Evolutionary conservation across 768 basidiomycete species (phyloP).

Genomic region (Mycena crocata): DNA sequence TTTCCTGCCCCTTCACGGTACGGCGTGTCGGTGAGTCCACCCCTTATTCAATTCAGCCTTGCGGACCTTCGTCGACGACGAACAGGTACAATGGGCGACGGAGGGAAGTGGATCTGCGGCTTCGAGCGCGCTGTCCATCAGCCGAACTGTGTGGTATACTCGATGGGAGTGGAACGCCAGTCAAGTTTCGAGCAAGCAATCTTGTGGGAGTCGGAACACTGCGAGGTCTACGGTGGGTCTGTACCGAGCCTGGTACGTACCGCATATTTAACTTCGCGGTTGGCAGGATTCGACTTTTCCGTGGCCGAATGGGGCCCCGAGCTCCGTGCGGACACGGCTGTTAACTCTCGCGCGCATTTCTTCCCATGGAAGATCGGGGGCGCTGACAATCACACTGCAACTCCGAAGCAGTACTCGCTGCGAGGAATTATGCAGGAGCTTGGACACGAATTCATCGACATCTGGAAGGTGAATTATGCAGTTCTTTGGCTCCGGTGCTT

Average conservation of each 20-base stretch:
- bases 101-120: conserved; percentile 65
- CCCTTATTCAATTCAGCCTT: neutral
- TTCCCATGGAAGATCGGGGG: conserved; percentile 53
- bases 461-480: conserved; percentile 12
- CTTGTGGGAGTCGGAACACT: conserved; percentile 43
- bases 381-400: conserved; percentile 48
- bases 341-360: conserved; percentile 54
- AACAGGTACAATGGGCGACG: conserved; percentile 58
- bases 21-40: conserved; percentile 35
- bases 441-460: conserved; percentile 38
- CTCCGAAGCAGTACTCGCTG: conserved; percentile 58
- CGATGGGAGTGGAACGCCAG: conserved; percentile 56
- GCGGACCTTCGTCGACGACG: neutral
- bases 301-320: conserved; percentile 38
- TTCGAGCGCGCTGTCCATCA: conserved; percentile 53
- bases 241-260: neutral
- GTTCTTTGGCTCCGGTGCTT: conserved; percentile 40
- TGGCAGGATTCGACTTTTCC: conserved; percentile 31
- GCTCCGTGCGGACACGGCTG: conserved; percentile 41
- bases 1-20: conserved; percentile 42
- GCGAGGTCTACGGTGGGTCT: conserved; percentile 46
- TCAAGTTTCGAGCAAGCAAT: conserved; percentile 59
- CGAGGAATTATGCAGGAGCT: conserved; percentile 57
- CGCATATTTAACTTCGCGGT: too few relatives aligned
- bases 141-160: conserved; percentile 56